These are phyloP conservation scores for Euphorbia corollata DNA, from an alignment of 441 rosid genomes.

Conservation along the genomic window DNA sequence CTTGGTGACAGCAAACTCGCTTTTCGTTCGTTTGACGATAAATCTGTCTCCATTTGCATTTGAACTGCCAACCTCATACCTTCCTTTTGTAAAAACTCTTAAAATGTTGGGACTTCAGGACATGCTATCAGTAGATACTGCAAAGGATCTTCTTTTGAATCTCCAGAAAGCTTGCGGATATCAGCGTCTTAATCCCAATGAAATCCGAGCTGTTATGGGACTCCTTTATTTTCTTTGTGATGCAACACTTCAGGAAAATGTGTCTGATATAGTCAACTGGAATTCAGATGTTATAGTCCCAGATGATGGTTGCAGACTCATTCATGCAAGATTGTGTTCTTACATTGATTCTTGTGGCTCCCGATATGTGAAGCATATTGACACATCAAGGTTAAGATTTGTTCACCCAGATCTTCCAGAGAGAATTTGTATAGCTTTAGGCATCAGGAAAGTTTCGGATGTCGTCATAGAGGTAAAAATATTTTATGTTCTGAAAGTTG, in stretches of 20 bases:
- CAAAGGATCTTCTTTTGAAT: conserved; percentile 62
- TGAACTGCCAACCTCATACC: conserved; percentile 81
- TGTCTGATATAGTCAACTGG: conserved; percentile 27
- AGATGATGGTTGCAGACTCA: conserved; percentile 95
- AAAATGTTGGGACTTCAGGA: conserved; percentile 91
- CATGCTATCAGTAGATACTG: conserved; percentile 61
- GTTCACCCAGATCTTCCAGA: conserved; percentile 79
- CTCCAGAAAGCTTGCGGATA: conserved; percentile 83
- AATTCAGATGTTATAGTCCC: conserved; percentile 68
- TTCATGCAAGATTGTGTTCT: conserved; percentile 74
- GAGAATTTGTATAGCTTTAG: conserved; percentile 59
- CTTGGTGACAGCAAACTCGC: conserved; percentile 67
- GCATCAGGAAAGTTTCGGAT: conserved; percentile 85
- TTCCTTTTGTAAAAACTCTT: conserved; percentile 76
- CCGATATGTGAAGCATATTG: conserved; percentile 58
- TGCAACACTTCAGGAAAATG: conserved; percentile 32
- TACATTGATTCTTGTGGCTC: conserved; percentile 81
- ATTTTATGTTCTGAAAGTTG: conserved; percentile 10
- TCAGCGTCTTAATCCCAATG: conserved; percentile 89
- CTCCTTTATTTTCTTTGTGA: conserved; percentile 69
- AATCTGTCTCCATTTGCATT: conserved; percentile 94
- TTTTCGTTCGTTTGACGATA: conserved; percentile 69
- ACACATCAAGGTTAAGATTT: conserved; percentile 73
- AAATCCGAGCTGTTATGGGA: conserved; percentile 96
- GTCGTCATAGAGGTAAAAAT: conserved; percentile 71